Percentiles rank a stretch among this genome's conserved stretches.
Conservation (phyloP, 805 yeast species). For the Spathaspora sp. region DNA sequence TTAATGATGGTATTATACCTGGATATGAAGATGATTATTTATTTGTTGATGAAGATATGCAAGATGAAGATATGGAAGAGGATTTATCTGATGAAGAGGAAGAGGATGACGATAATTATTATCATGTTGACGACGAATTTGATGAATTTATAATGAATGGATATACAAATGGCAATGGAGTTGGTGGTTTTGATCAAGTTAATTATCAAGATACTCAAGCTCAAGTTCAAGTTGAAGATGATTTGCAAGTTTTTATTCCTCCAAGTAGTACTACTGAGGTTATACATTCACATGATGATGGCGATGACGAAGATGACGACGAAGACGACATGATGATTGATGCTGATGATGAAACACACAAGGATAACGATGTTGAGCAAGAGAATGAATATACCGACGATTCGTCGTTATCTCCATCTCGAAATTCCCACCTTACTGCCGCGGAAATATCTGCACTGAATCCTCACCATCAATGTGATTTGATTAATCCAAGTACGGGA, state of each 20-base stretch:
- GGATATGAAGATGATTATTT: slow-evolving; percentile 36
- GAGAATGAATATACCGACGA: slow-evolving; percentile 3
- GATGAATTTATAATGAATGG: slow-evolving; percentile 24
- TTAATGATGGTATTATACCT: slow-evolving; percentile 16
- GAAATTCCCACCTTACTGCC: slow-evolving; percentile 14
- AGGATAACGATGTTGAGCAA: slow-evolving; percentile 4
- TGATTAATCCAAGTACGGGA: slow-evolving; percentile 59
- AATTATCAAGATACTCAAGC: slow-evolving; percentile 4
- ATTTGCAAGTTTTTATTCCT: slow-evolving; percentile 1
- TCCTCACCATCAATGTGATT: slow-evolving; percentile 53
- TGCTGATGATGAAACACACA: slow-evolving; percentile 7
- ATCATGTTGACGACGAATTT: slow-evolving; percentile 34
- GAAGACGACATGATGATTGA: slow-evolving; percentile 10
- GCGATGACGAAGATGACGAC: slow-evolving; percentile 4
- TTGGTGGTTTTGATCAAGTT: not conserved
- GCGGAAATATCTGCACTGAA: slow-evolving; percentile 31
- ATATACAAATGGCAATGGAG: slow-evolving; percentile 9
- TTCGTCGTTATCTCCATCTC: not conserved
- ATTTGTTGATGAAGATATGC: slow-evolving; percentile 17
- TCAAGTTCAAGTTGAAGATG: slow-evolving; percentile 1
- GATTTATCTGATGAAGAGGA: slow-evolving; percentile 37
- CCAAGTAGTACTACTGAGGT: not conserved
- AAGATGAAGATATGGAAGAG: slow-evolving; percentile 30
- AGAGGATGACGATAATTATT: slow-evolving; percentile 37
- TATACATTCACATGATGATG: slow-evolving; percentile 1